Evolutionary conservation across 2,329 filamentous ascomycete genomes (phyloP), one percentile per base, ranked within the genome.

Genomic region (Ceratocystis destructans): DNA sequence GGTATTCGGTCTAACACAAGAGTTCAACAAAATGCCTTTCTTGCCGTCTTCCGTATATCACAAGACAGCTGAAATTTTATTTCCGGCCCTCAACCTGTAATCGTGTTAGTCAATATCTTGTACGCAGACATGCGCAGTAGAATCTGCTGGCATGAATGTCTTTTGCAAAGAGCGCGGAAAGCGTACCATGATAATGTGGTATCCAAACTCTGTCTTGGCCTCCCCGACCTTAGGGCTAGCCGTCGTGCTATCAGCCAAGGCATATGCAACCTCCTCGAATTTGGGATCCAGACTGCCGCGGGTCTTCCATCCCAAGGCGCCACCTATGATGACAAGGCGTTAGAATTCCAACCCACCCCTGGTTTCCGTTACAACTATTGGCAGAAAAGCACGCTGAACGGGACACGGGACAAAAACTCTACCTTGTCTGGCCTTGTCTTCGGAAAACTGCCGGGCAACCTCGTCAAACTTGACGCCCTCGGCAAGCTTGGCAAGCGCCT

Each of bases 121-220:
- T 22, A 12, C 48, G n/a, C 37, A 41, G 10, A 53, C n/a, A 22
- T 25, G 22, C 48, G 7, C 48, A 50, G 12, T n/a, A 59, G 10
- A 48, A 25, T 12, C 33, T 44, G 25, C 20, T 28, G 12, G 44
- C 20, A 17, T 37, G 7, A 17, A 1, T 37, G 17, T n/a, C 12
- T 61, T 8, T 50, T 31, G 46, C 48, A 59, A 41, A 41, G 37
- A 41, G 37, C 25, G 25, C 3, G 4, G 37, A 31, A 7, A 48
- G 71, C 75, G 65, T 69, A 91, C 88, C 85, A 91, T 90, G 70
- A 92, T 83, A 69, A 92, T 84, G 74, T 92, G 88, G 77, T 91
- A 91, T 0, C 88, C 89, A 75, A 88, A 87, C 0, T 78, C 80
- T 1, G 88, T 91, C 79, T 89, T 90, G 25, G 80, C 85, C 76